phyloP scores from a whole-genome alignment of 306 rosid species.

The Inga oerstediana region DNA sequence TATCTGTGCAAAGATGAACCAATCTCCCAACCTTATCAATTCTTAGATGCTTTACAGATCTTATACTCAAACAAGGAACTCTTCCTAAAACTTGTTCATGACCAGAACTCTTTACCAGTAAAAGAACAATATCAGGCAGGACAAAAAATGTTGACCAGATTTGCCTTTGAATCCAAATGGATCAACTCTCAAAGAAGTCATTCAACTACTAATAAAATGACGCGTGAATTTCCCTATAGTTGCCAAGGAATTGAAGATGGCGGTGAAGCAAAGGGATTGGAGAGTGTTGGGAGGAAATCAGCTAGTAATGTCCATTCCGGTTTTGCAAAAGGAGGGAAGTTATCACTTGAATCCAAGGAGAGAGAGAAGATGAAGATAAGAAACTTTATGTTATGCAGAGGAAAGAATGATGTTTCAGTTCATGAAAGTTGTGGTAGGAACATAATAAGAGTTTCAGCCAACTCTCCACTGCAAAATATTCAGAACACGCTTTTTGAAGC shows the following conservation, averaged over 20 bases:
- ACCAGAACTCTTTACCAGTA: too few species aligned
- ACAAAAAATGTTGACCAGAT: constrained; percentile 31
- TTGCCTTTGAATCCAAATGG: constrained; percentile 23
- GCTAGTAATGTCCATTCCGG: background rate
- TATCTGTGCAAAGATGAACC: too few species aligned
- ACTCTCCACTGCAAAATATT: constrained; percentile 33
- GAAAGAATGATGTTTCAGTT: constrained; percentile 46
- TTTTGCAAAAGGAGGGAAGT: constrained; percentile 25
- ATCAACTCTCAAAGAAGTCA: constrained; percentile 36
- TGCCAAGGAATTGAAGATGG: too few species aligned
- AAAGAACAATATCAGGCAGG: constrained; percentile 40
- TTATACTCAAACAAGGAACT: too few species aligned
- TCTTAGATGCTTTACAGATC: too few species aligned
- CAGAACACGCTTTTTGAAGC: constrained; percentile 37
- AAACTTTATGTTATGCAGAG: constrained; percentile 40
- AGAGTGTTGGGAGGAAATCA: constrained; percentile 38
- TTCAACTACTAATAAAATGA: too few species aligned
- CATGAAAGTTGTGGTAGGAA: constrained; percentile 39
- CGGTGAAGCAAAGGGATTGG: constrained; percentile 36
- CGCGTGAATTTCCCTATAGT: too few species aligned
- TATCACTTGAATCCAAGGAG: constrained; percentile 36
- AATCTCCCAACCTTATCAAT: too few species aligned
- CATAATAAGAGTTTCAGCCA: constrained; percentile 17
- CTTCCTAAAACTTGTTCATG: too few species aligned
- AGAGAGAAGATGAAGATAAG: constrained; percentile 34